Evolutionary conservation across 495 filamentous ascomycete genomes (phyloP).

Genomic region (Penicillium coprophilum): DNA sequence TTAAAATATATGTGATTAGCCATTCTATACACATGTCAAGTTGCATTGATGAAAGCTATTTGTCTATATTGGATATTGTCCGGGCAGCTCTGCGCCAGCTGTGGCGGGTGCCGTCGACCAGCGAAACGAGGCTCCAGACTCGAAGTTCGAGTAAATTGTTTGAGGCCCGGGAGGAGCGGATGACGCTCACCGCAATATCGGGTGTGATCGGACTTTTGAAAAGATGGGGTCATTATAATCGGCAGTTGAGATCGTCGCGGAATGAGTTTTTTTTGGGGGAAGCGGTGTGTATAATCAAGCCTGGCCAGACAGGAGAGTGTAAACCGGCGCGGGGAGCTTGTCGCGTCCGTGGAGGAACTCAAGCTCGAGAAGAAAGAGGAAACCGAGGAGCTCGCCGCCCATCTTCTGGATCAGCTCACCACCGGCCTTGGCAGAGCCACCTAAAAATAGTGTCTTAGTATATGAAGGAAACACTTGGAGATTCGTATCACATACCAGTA

Average conservation of each 20-base stretch:
- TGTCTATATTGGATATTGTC: constrained; percentile 18
- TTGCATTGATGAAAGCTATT: constrained; percentile 11
- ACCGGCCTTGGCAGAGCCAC: constrained; percentile 87
- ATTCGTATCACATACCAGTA: constrained; percentile 65
- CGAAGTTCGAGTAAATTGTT: not conserved
- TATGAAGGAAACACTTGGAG: not conserved
- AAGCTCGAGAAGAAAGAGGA: constrained; percentile 94
- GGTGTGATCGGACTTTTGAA: constrained; percentile 6
- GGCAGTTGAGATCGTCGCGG: constrained; percentile 9
- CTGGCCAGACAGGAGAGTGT: constrained; percentile 76
- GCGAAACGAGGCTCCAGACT: constrained; percentile 10
- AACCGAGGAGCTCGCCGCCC: constrained; percentile 80
- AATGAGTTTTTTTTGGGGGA: constrained; percentile 19
- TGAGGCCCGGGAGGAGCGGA: not conserved
- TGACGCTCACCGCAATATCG: constrained; percentile 12
- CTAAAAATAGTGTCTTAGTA: constrained; percentile 43
- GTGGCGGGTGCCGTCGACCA: constrained; percentile 8
- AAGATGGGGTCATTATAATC: constrained; percentile 10
- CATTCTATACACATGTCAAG: constrained; percentile 9
- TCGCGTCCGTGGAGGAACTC: constrained; percentile 89
- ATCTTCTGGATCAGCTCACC: constrained; percentile 81
- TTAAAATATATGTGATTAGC: not conserved
- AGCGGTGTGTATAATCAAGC: constrained; percentile 18
- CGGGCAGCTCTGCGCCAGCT: constrained; percentile 6
- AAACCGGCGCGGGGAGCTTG: constrained; percentile 81